Conservation (phyloP, 352 stramenopile species). For the Elongisporangium prolatum region DNA sequence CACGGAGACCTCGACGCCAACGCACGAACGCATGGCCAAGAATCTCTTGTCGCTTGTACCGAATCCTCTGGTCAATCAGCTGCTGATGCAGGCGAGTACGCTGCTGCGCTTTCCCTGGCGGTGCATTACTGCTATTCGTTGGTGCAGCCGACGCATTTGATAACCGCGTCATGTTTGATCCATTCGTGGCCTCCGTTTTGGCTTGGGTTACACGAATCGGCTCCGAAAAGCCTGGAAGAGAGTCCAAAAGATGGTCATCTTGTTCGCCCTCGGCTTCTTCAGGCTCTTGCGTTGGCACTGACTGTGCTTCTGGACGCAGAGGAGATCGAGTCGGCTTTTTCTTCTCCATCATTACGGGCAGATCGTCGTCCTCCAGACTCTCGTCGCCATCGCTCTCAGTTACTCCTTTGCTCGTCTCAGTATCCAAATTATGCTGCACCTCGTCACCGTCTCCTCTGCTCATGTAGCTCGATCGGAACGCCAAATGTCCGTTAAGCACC, state of each 20-base stretch:
- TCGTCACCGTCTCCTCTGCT: conserved; percentile 4
- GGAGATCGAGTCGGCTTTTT: conserved; percentile 2
- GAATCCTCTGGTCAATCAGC: conserved; percentile 52
- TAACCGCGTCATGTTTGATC: background rate
- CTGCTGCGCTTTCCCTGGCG: conserved; percentile 3
- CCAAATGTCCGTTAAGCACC: conserved; percentile 53
- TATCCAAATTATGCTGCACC: conserved; percentile 1
- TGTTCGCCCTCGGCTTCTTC: conserved; percentile 6
- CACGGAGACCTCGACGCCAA: conserved; percentile 48
- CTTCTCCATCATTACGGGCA: conserved; percentile 58
- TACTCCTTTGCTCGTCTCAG: conserved; percentile 8
- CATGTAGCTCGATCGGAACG: conserved; percentile 54
- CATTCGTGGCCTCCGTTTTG: background rate
- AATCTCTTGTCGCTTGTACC: conserved; percentile 30
- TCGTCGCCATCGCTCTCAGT: conserved; percentile 18
- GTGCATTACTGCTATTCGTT: background rate
- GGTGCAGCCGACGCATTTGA: background rate
- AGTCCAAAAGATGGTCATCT: conserved; percentile 17
- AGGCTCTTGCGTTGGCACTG: background rate
- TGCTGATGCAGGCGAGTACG: conserved; percentile 48
- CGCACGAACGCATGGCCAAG: conserved; percentile 33
- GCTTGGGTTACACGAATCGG: conserved; percentile 8
- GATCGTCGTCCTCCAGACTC: conserved; percentile 24
- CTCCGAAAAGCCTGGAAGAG: conserved; percentile 28
- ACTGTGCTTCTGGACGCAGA: background rate